Conservation (phyloP, 208 protist genomes). For the Naegleria gruberi region DNA sequence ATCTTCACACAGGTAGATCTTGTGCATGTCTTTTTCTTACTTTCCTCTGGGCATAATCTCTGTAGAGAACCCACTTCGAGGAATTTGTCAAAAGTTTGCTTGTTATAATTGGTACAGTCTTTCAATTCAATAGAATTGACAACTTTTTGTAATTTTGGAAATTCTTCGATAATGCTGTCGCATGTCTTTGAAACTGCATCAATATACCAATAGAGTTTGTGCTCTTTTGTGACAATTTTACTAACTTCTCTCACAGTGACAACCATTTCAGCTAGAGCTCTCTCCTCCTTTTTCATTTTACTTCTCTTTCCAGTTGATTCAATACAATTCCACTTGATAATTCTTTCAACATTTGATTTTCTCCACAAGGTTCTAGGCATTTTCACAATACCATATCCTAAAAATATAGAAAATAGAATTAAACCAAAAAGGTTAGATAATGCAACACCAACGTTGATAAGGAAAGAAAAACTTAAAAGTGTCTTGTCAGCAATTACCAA, state of each 20-base stretch:
- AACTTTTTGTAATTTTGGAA: background rate
- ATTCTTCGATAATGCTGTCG: background rate
- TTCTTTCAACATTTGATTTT: background rate
- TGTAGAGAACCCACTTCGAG: background rate
- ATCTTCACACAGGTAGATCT: background rate
- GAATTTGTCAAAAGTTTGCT: background rate
- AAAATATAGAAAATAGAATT: background rate
- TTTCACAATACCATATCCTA: background rate
- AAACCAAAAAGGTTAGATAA: background rate
- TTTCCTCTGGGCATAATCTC: background rate
- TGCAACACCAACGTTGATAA: background rate
- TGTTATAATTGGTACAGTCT: background rate
- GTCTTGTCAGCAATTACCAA: background rate
- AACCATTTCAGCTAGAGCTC: background rate
- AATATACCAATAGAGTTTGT: background rate
- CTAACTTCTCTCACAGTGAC: background rate
- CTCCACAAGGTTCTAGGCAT: background rate
- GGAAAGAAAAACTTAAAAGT: background rate
- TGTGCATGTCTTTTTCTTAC: background rate
- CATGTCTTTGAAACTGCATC: background rate
- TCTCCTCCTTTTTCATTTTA: background rate
- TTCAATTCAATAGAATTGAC: background rate
- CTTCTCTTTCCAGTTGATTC: background rate
- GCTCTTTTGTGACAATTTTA: background rate
- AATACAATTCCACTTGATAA: background rate